Evolutionary conservation across 169 alveolate species (phyloP).

Genomic region (Plasmodium coatneyi): DNA sequence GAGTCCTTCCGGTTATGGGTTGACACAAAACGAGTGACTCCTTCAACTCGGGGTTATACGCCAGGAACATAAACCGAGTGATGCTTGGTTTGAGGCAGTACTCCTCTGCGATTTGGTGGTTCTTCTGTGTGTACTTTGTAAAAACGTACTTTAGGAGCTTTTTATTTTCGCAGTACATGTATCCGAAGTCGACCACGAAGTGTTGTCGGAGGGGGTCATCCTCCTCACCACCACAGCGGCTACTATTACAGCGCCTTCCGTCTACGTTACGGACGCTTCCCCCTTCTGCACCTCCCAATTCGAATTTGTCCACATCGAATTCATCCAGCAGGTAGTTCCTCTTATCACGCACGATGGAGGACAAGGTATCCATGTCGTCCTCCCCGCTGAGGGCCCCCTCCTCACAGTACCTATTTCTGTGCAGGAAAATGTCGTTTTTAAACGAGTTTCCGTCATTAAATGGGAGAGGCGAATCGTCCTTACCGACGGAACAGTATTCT

Average conservation of each 20-base stretch:
- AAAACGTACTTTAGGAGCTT: slow-evolving; percentile 66
- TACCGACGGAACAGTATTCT: background rate
- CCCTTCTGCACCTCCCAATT: background rate
- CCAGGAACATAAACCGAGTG: slow-evolving; percentile 82
- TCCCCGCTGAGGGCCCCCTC: background rate
- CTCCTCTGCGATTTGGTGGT: background rate
- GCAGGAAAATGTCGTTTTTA: slow-evolving; percentile 54
- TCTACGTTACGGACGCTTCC: background rate
- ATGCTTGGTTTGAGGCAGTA: slow-evolving; percentile 77
- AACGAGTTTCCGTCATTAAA: slow-evolving; percentile 15
- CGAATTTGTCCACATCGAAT: slow-evolving; percentile 36
- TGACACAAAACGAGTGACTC: slow-evolving; percentile 92
- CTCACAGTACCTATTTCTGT: slow-evolving; percentile 7
- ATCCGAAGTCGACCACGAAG: slow-evolving; percentile 69
- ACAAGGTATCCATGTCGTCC: background rate
- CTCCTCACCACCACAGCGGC: background rate
- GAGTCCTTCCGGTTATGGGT: slow-evolving; percentile 98
- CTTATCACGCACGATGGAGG: background rate
- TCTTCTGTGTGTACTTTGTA: slow-evolving; percentile 33
- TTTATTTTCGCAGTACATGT: slow-evolving; percentile 71
- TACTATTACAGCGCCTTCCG: background rate
- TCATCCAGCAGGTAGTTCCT: slow-evolving; percentile 4
- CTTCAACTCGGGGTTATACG: slow-evolving; percentile 88
- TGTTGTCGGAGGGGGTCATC: slow-evolving; percentile 24
- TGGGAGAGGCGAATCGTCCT: background rate